Conservation (phyloP, 345 rosid genomes). For the Balakata baccata region DNA sequence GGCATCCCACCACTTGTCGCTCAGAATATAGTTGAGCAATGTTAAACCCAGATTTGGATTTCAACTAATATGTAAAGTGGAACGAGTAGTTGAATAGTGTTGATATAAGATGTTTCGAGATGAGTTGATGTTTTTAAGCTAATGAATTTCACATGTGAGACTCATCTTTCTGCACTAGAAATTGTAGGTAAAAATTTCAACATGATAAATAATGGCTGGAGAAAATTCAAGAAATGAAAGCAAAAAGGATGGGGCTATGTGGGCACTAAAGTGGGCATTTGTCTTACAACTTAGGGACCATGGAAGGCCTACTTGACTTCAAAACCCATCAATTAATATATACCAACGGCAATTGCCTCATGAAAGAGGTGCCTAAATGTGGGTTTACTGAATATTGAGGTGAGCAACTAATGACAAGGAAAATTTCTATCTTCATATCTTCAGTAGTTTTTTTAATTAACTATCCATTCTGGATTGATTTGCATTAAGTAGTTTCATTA, state of each 20-base stretch:
- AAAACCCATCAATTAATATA: neutral
- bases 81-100: neutral
- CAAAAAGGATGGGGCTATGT: neutral
- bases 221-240: neutral
- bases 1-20: slow-evolving; percentile 27
- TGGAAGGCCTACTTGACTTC: neutral
- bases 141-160: too few relatives aligned
- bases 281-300: slow-evolving; percentile 1
- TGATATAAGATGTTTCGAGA: neutral
- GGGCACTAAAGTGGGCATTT: neutral
- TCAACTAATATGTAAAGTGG: slow-evolving; percentile 9
- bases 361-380: neutral
- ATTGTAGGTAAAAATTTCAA: neutral
- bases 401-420: too few relatives aligned
- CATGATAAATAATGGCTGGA: neutral
- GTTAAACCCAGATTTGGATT: slow-evolving; percentile 10
- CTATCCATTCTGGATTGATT: too few relatives aligned
- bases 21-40: slow-evolving; percentile 25
- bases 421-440: too few relatives aligned
- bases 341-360: neutral
- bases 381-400: neutral
- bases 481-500: too few relatives aligned
- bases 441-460: too few relatives aligned
- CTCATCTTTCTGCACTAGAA: too few relatives aligned
- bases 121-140: too few relatives aligned